phyloP scores from a whole-genome alignment of 176 grass and related monocot species.

The Musa acuminata region DNA sequence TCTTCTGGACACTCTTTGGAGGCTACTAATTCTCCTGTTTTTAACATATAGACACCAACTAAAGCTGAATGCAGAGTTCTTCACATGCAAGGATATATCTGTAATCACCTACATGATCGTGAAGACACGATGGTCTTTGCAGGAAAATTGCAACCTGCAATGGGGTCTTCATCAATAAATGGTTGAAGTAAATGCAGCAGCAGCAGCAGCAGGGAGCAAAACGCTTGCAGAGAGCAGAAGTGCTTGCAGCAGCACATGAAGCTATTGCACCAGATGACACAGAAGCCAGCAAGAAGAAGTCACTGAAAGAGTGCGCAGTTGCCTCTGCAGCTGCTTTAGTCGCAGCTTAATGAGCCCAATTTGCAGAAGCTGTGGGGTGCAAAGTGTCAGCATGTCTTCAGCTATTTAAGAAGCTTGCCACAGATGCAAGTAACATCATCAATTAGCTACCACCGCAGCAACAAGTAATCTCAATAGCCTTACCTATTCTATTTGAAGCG shows the following conservation, averaged over 20 bases:
- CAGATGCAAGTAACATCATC: constrained; percentile 70
- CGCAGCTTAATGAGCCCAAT: constrained; percentile 67
- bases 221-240: constrained; percentile 72
- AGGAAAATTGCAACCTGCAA: constrained; percentile 70
- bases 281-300: constrained; percentile 17
- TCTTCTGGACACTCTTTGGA: too few relatives aligned
- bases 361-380: constrained; percentile 78
- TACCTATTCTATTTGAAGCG: neutral
- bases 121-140: neutral
- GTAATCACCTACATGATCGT: too few relatives aligned
- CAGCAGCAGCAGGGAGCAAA: constrained; percentile 64
- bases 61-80: too few relatives aligned
- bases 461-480: constrained; percentile 37
- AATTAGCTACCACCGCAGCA: constrained; percentile 79
- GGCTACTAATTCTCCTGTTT: too few relatives aligned
- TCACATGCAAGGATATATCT: too few relatives aligned
- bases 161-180: constrained; percentile 70
- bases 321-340: constrained; percentile 75
- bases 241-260: constrained; percentile 77
- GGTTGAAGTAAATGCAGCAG: constrained; percentile 86
- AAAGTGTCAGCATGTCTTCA: constrained; percentile 53
- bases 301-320: constrained; percentile 49
- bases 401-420: constrained; percentile 60
- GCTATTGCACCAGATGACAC: constrained; percentile 65
- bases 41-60: too few relatives aligned